A percentile compares a stretch with the other conserved stretches of the same genome.
Evolutionary conservation across 225 moss, liverwort and hornwort genomes (phyloP).

Genomic region (Physcomitrellopsis africana): DNA sequence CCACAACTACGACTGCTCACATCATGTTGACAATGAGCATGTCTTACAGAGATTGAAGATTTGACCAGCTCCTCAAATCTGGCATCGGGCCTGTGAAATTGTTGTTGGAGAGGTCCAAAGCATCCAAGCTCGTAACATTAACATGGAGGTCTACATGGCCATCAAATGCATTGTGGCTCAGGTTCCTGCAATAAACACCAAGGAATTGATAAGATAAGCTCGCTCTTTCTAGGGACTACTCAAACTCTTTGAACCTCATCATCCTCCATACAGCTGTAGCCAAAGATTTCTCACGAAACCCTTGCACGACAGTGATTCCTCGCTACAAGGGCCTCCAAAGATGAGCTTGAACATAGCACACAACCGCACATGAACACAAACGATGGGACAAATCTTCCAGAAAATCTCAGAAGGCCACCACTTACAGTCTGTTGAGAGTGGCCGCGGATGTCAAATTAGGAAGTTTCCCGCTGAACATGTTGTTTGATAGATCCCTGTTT

Average conservation of each 20-base stretch:
- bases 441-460: background rate
- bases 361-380: background rate
- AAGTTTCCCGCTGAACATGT: background rate
- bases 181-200: constrained; percentile 18
- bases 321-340: background rate
- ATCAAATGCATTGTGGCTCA: constrained; percentile 8
- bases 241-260: background rate
- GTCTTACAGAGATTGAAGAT: constrained; percentile 17
- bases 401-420: rapidly evolving
- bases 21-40: background rate
- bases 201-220: background rate
- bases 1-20: background rate
- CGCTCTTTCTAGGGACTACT: background rate
- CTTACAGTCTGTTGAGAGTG: constrained; percentile 19
- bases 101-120: constrained; percentile 33
- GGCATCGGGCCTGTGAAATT: constrained; percentile 27
- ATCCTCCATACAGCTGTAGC: background rate
- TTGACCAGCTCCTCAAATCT: background rate
- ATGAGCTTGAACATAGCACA: too few species aligned
- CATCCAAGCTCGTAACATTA: background rate
- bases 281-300: background rate
- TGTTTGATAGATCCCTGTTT: constrained; percentile 32
- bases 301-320: background rate
- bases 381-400: background rate
- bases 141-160: background rate